A percentile compares a stretch with the other conserved stretches of the same genome.
phyloP scores from a whole-genome alignment of 106 monocot genomes.

The Ottelia alismoides region DNA sequence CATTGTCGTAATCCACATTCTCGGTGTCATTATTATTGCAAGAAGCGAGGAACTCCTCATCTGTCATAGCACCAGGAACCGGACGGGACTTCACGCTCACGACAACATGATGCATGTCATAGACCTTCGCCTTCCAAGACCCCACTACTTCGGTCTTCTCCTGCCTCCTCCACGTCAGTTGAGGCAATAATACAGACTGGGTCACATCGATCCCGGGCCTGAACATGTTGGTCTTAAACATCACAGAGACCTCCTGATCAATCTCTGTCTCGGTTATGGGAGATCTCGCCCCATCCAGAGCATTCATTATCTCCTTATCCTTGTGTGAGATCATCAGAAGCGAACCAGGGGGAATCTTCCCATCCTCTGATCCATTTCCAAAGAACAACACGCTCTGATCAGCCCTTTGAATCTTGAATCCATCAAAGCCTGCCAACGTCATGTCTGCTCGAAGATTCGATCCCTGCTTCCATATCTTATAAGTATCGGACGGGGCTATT shows the following conservation, averaged over 20 bases:
- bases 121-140: conserved; percentile 75
- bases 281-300: conserved; percentile 60
- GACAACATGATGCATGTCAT: conserved; percentile 86
- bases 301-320: conserved; percentile 72
- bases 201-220: conserved; percentile 91
- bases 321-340: conserved; percentile 68
- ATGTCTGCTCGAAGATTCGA: conserved; percentile 77
- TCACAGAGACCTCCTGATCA: conserved; percentile 50
- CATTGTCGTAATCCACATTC: conserved; percentile 35
- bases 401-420: conserved; percentile 63
- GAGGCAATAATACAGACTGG: conserved; percentile 58
- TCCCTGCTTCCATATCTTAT: conserved; percentile 88
- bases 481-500: conserved; percentile 89
- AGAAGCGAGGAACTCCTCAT: conserved; percentile 53
- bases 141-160: conserved; percentile 79
- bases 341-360: conserved; percentile 20
- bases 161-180: conserved; percentile 70
- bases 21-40: conserved; percentile 48
- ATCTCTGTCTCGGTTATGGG: conserved; percentile 47
- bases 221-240: conserved; percentile 68
- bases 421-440: conserved; percentile 89
- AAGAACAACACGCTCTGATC: conserved; percentile 76
- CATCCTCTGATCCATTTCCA: conserved; percentile 69
- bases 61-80: conserved; percentile 67
- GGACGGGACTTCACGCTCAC: conserved; percentile 82